Conservation (phyloP, 2,329 filamentous ascomycete species). For the Botryotinia calthae region DNA sequence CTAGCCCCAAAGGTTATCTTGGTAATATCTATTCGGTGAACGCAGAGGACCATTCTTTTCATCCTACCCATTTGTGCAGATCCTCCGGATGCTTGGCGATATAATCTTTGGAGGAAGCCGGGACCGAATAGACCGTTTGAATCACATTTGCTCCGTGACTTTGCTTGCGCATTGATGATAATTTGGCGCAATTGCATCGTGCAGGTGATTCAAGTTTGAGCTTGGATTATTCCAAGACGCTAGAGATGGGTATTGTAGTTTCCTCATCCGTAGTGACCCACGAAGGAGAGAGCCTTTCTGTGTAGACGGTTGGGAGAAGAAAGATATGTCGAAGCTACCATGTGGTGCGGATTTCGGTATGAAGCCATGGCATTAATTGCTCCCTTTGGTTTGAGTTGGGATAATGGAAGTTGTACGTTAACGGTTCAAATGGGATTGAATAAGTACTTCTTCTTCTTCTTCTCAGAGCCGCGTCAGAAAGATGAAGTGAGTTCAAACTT, state of each 20-base stretch:
- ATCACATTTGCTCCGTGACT: neutral
- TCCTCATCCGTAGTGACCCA: neutral
- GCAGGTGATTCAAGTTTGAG: neutral
- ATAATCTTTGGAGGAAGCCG: neutral
- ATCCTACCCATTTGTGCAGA: neutral
- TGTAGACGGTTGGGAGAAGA: neutral
- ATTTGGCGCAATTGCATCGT: neutral
- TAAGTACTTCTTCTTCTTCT: neutral
- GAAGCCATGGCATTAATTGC: neutral
- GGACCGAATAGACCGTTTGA: neutral
- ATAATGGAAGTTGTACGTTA: neutral
- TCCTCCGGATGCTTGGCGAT: neutral
- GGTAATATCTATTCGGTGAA: neutral
- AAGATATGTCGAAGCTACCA: neutral
- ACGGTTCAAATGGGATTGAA: neutral
- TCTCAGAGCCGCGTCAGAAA: too few species aligned
- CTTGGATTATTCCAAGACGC: neutral
- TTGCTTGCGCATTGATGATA: neutral
- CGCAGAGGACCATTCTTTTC: neutral
- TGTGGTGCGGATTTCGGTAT: neutral
- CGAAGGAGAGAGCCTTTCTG: neutral
- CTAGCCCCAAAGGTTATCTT: neutral
- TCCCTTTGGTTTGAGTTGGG: neutral
- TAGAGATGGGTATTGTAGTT: neutral
- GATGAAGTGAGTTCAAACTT: neutral